A percentile compares a stretch with the other conserved stretches of the same genome.
Conservation (phyloP, 108 stramenopile genomes). For the Parietichytrium sp. region DNA sequence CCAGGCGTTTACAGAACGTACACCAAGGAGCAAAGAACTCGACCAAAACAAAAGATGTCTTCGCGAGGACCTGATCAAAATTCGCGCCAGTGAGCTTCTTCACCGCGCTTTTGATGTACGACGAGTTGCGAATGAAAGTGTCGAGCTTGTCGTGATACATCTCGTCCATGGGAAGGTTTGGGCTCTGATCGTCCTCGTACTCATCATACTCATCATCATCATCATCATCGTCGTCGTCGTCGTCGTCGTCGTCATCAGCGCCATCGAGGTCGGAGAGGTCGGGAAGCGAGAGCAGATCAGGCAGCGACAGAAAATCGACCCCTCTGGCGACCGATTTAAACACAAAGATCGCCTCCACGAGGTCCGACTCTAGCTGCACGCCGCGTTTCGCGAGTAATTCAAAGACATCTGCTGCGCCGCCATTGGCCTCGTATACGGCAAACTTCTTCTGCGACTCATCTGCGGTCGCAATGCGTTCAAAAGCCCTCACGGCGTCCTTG, state of each 20-base stretch:
- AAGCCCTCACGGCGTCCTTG: background rate
- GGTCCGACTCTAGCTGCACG: constrained; percentile 51
- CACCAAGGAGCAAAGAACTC: constrained; percentile 78
- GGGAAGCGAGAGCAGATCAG: no score
- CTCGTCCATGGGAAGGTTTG: background rate
- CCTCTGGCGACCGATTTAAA: no score
- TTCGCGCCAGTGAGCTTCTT: constrained; percentile 52
- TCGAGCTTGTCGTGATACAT: constrained; percentile 42
- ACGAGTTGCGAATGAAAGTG: background rate
- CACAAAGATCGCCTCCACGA: constrained; percentile 43
- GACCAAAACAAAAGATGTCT: constrained; percentile 63
- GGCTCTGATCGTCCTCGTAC: background rate
- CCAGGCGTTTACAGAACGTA: constrained; percentile 68
- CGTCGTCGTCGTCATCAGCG: constrained; percentile 40
- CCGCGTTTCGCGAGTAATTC: constrained; percentile 41
- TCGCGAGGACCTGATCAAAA: constrained; percentile 39
- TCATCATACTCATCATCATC: background rate
- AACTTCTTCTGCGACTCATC: background rate
- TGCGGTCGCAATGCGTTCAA: background rate
- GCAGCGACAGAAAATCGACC: no score
- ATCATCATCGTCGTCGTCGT: background rate
- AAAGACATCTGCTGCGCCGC: constrained; percentile 42
- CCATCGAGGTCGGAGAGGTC: constrained; percentile 48
- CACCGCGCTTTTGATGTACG: constrained; percentile 47
- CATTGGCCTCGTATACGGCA: constrained; percentile 43